Conservation (phyloP, 352 stramenopile species). For the Pythium brachiatum region DNA sequence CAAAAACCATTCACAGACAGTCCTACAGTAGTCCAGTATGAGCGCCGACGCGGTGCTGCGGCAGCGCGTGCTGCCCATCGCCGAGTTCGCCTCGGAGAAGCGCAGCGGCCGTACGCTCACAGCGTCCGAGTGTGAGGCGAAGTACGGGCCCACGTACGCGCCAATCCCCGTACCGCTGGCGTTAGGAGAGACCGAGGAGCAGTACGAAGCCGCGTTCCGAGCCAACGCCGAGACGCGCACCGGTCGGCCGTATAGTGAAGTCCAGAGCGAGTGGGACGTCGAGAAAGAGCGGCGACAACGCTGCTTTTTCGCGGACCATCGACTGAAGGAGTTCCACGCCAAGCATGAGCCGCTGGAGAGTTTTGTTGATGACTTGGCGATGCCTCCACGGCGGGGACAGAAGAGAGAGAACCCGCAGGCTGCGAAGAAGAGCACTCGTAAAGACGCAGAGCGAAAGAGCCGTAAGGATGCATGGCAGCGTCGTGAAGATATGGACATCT, state of each 20-base stretch:
- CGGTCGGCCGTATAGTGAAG: neutral
- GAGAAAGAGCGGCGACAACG: neutral
- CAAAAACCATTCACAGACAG: too few species aligned
- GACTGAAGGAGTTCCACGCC: neutral
- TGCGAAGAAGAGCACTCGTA: too few species aligned
- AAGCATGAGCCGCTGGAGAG: neutral
- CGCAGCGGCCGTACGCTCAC: neutral
- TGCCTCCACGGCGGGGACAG: neutral
- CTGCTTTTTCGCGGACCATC: neutral
- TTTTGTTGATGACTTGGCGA: neutral
- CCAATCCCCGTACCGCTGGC: slow-evolving; percentile 9
- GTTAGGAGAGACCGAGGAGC: neutral
- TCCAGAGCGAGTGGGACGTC: neutral
- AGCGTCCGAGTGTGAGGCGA: neutral
- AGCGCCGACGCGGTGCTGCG: neutral
- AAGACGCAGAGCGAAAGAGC: too few species aligned
- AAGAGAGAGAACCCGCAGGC: too few species aligned
- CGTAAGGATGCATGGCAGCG: too few species aligned
- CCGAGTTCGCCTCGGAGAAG: neutral
- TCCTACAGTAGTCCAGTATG: too few species aligned
- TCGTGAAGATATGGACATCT: neutral
- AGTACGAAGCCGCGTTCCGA: neutral
- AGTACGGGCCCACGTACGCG: neutral
- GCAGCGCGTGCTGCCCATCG: neutral
- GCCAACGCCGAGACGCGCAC: neutral